Evolutionary conservation across 805 yeast species (phyloP).

Genomic region (Isabelozyma gotoi): DNA sequence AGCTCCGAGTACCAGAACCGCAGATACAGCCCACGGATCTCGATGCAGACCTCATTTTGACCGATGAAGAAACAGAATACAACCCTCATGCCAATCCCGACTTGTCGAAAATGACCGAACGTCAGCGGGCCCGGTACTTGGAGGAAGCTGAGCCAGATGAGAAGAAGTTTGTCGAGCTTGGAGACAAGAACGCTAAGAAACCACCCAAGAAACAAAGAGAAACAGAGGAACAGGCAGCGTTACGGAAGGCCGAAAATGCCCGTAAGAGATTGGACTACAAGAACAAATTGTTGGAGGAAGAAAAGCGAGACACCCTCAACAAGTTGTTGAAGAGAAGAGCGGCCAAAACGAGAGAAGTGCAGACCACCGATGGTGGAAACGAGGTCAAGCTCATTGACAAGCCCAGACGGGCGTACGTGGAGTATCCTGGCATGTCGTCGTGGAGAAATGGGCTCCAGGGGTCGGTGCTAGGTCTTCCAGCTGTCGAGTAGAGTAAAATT

Average conservation of each 20-base stretch:
- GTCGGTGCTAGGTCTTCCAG: background rate
- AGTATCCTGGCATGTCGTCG: slow-evolving; percentile 46
- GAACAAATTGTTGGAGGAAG: slow-evolving; percentile 83
- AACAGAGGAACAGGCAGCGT: slow-evolving; percentile 80
- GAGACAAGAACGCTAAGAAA: slow-evolving; percentile 20
- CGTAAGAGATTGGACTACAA: slow-evolving; percentile 83
- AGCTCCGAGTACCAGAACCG: slow-evolving; percentile 10
- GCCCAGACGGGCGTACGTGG: slow-evolving; percentile 42
- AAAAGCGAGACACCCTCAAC: slow-evolving; percentile 87
- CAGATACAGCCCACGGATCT: slow-evolving; percentile 27
- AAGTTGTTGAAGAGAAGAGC: slow-evolving; percentile 84
- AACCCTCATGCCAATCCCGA: slow-evolving; percentile 43
- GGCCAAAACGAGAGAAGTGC: slow-evolving; percentile 54
- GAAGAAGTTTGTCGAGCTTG: slow-evolving; percentile 28
- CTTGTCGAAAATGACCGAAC: slow-evolving; percentile 51
- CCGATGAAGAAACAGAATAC: slow-evolving; percentile 46
- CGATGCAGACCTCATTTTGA: slow-evolving; percentile 34
- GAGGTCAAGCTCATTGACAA: slow-evolving; percentile 21
- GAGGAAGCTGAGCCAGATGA: slow-evolving; percentile 14
- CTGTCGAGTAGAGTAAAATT: no score
- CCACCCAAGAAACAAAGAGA: slow-evolving; percentile 52
- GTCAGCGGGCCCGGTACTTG: slow-evolving; percentile 48
- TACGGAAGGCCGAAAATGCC: slow-evolving; percentile 83
- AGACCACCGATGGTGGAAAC: slow-evolving; percentile 25
- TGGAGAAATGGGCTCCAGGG: slow-evolving; percentile 21